phyloP scores from a whole-genome alignment of 2,329 filamentous ascomycete species.

The Exophiala mesophila region DNA sequence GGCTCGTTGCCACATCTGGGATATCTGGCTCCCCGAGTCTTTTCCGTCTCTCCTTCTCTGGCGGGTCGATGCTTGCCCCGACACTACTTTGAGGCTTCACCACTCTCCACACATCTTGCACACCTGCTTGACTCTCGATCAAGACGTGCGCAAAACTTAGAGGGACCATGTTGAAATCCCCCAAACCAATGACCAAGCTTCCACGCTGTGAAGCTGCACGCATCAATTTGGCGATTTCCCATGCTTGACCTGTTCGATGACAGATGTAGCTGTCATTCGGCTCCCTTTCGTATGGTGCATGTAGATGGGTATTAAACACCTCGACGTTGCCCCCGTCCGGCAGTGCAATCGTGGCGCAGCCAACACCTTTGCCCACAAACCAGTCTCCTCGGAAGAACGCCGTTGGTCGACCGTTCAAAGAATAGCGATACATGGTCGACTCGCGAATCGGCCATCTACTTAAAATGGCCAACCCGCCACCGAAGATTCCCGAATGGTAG shows the following conservation, averaged over 20 bases:
- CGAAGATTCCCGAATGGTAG: constrained; percentile 84
- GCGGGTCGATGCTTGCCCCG: constrained; percentile 63
- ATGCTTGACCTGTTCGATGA: constrained; percentile 87
- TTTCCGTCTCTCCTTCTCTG: constrained; percentile 61
- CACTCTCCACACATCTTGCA: constrained; percentile 78
- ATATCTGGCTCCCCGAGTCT: constrained; percentile 41
- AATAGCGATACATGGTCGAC: constrained; percentile 77
- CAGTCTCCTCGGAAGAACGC: constrained; percentile 90
- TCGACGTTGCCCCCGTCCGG: constrained; percentile 55
- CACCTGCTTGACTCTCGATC: constrained; percentile 70
- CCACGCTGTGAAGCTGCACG: constrained; percentile 73
- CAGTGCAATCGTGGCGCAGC: constrained; percentile 63
- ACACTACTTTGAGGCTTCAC: constrained; percentile 79
- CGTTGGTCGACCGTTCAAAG: constrained; percentile 87
- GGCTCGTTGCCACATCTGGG: constrained; percentile 72
- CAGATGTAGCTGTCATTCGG: constrained; percentile 80
- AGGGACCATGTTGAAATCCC: constrained; percentile 97
- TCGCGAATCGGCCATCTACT: constrained; percentile 90
- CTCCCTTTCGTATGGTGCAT: constrained; percentile 79
- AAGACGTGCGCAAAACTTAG: constrained; percentile 76
- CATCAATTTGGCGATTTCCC: constrained; percentile 89
- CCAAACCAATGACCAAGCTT: constrained; percentile 77
- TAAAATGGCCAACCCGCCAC: constrained; percentile 80
- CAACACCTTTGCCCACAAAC: constrained; percentile 93
- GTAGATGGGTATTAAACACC: constrained; percentile 89